A percentile compares a stretch with the other conserved stretches of the same genome.
Conservation (phyloP, 2,329 filamentous ascomycete genomes). For the Trichoderma aggressivum region DNA sequence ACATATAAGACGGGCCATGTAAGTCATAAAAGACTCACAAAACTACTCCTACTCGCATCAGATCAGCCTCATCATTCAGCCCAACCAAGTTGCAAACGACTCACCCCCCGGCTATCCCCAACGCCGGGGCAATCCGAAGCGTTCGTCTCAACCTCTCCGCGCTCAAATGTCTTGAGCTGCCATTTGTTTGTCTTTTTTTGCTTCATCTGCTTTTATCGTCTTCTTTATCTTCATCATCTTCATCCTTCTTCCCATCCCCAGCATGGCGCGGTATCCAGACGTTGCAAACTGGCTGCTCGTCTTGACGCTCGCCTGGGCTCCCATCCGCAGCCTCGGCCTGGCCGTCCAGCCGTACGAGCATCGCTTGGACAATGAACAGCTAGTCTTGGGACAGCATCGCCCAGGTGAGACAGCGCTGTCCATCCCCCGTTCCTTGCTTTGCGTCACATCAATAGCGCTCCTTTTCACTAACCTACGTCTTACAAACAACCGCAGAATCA, state of each 20-base stretch:
- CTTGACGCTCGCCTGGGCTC: not conserved
- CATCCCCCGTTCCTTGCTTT: not conserved
- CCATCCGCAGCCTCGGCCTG: not conserved
- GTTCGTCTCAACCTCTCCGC: not conserved
- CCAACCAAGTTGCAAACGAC: not conserved
- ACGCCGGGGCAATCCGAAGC: not conserved
- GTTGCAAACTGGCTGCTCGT: not conserved
- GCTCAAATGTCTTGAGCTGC: not conserved
- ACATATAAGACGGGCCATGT: not conserved
- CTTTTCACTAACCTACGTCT: not conserved
- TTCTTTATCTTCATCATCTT: not conserved
- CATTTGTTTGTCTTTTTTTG: not conserved
- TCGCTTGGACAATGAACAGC: not conserved
- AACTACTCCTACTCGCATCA: not conserved
- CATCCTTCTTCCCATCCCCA: not conserved
- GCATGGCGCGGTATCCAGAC: not conserved
- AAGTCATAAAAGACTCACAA: not conserved
- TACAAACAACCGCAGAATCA: not conserved
- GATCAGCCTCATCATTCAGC: not conserved
- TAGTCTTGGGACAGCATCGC: not conserved
- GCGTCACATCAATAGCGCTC: not conserved
- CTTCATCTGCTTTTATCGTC: not conserved
- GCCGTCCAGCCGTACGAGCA: not conserved
- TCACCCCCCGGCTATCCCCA: not conserved
- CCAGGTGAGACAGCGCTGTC: not conserved